Percentiles rank a stretch among this genome's conserved stretches.
phyloP scores from a whole-genome alignment of 805 yeast genomes.

The Saturnispora quitensis region DNA sequence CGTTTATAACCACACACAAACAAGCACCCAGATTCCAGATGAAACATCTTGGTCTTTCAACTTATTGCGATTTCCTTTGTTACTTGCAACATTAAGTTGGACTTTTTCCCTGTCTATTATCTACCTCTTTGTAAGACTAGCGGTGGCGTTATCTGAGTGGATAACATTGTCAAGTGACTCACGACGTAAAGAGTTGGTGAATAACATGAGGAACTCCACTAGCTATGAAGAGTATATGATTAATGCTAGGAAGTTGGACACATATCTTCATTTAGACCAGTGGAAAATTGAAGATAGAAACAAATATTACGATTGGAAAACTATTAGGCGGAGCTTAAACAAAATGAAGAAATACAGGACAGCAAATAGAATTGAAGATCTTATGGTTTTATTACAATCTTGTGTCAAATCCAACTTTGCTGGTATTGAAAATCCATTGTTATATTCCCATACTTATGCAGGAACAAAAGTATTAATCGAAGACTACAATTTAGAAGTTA shows the following conservation, averaged over 20 bases:
- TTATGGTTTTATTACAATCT: constrained; percentile 50
- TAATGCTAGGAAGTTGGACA: constrained; percentile 51
- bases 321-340: constrained; percentile 40
- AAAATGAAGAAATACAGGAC: constrained; percentile 32
- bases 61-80: constrained; percentile 58
- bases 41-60: constrained; percentile 29
- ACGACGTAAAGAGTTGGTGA: constrained; percentile 39
- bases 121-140: constrained; percentile 46
- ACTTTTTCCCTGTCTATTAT: constrained; percentile 36
- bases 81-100: constrained; percentile 47
- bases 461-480: constrained; percentile 61
- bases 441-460: constrained; percentile 66
- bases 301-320: constrained; percentile 59
- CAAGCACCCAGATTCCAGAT: constrained; percentile 6
- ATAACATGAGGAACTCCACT: constrained; percentile 37
- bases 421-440: constrained; percentile 62
- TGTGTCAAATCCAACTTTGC: constrained; percentile 69
- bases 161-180: constrained; percentile 50
- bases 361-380: constrained; percentile 31
- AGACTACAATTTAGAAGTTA: constrained; percentile 45
- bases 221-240: constrained; percentile 54
- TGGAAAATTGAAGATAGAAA: constrained; percentile 59
- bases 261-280: constrained; percentile 44
- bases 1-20: constrained; percentile 23
- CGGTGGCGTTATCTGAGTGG: constrained; percentile 56